These are phyloP conservation scores for Globisporangium yorkense DNA, from an alignment of 352 stramenopile genomes.

Conservation along the genomic window DNA sequence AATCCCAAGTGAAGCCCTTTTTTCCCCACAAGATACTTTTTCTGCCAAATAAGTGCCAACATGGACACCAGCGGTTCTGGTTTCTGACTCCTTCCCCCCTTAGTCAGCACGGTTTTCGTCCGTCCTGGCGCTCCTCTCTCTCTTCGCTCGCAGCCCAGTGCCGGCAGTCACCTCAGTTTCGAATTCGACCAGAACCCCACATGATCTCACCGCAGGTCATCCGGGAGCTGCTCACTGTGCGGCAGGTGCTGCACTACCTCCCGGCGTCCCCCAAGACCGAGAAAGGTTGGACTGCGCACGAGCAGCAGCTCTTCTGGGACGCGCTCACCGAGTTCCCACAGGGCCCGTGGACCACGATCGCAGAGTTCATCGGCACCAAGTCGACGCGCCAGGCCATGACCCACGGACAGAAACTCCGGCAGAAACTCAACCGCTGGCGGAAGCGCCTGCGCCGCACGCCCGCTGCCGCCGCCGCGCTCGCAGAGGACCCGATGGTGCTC, in stretches of 20 bases:
- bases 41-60: not conserved
- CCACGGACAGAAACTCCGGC: conserved; percentile 40
- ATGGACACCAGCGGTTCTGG: not conserved
- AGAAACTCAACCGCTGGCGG: conserved; percentile 44
- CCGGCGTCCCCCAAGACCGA: conserved; percentile 23
- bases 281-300: conserved; percentile 27
- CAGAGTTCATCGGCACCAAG: conserved; percentile 39
- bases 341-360: conserved; percentile 39
- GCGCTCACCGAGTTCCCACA: conserved; percentile 31
- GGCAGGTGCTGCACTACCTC: conserved; percentile 34
- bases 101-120: no score
- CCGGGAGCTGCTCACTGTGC: conserved; percentile 29
- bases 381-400: conserved; percentile 44
- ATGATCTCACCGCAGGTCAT: conserved; percentile 32
- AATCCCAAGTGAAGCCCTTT: not conserved
- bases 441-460: conserved; percentile 22
- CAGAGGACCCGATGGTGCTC: not conserved
- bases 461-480: conserved; percentile 4
- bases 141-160: not conserved
- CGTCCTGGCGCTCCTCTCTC: no score
- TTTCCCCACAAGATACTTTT: not conserved
- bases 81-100: not conserved
- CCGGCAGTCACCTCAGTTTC: not conserved
- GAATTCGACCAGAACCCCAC: not conserved
- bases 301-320: conserved; percentile 38